Conservation (phyloP, 345 rosid genomes). For the Brassica napus region DNA sequence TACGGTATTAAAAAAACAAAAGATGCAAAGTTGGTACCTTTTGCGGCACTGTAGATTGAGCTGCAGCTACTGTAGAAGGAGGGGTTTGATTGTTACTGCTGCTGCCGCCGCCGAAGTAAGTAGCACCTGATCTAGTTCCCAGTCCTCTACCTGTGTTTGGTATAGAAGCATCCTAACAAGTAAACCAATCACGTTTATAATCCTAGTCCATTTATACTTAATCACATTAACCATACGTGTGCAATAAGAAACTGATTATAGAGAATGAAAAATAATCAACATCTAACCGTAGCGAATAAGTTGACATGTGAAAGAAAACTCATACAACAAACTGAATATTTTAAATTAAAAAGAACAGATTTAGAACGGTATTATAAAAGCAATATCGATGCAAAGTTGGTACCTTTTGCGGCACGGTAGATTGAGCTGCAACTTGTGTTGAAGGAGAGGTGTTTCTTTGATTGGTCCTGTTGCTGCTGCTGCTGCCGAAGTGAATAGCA, state of each 20-base stretch:
- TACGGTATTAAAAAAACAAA: not conserved
- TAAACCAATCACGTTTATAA: not conserved
- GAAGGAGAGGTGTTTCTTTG: constrained; percentile 5
- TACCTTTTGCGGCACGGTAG: constrained; percentile 55
- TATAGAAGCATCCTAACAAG: not conserved
- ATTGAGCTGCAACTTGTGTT: constrained; percentile 38
- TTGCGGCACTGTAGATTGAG: constrained; percentile 43
- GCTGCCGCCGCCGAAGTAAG: not conserved
- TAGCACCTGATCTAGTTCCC: not conserved
- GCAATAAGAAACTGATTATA: not conserved
- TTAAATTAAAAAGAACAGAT: not conserved
- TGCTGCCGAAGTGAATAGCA: not conserved
- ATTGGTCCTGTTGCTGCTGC: not conserved
- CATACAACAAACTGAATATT: not conserved
- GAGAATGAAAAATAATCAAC: not conserved
- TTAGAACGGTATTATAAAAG: not conserved
- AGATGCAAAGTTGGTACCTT: constrained; percentile 48
- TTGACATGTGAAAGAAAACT: constrained; percentile 1
- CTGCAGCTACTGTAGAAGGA: constrained; percentile 25
- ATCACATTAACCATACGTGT: not conserved
- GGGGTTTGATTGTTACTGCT: not conserved
- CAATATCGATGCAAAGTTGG: constrained; percentile 27
- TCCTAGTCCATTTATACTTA: not conserved
- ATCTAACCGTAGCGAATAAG: not conserved
- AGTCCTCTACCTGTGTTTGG: not conserved